Evolutionary conservation across 805 yeast species (phyloP).

Genomic region (Myxozyma vanderwaltii): DNA sequence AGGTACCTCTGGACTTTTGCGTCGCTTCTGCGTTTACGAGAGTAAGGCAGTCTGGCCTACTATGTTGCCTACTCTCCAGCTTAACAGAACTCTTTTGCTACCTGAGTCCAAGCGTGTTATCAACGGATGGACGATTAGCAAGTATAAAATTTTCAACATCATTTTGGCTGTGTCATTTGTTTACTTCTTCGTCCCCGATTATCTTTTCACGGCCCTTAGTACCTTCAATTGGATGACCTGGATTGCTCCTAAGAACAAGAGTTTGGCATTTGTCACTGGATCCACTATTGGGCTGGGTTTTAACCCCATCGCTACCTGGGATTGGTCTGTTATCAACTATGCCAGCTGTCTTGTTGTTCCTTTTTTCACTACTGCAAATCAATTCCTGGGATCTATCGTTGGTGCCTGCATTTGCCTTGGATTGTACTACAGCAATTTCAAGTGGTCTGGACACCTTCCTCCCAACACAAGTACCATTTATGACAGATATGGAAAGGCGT

Average conservation of each 20-base stretch:
- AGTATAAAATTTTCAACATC: slow-evolving; percentile 52
- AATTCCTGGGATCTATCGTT: slow-evolving; percentile 44
- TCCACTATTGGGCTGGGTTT: slow-evolving; percentile 61
- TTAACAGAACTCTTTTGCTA: slow-evolving; percentile 19
- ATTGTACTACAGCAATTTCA: slow-evolving; percentile 53
- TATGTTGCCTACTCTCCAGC: slow-evolving; percentile 55
- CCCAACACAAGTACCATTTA: slow-evolving; percentile 51
- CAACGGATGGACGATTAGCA: slow-evolving; percentile 62
- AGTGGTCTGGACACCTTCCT: slow-evolving; percentile 48
- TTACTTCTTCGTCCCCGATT: slow-evolving; percentile 66
- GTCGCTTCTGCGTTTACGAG: slow-evolving; percentile 60
- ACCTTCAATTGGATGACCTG: slow-evolving; percentile 63
- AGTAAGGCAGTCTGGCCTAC: slow-evolving; percentile 67
- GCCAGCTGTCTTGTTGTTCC: slow-evolving; percentile 42
- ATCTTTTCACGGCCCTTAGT: slow-evolving; percentile 60
- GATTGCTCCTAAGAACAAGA: slow-evolving; percentile 59
- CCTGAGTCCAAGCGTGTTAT: slow-evolving; percentile 41
- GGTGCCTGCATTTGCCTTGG: slow-evolving; percentile 58
- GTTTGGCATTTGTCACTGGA: slow-evolving; percentile 69
- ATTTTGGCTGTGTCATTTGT: slow-evolving; percentile 48
- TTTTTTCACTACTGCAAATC: slow-evolving; percentile 50
- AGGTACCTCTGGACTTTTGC: slow-evolving; percentile 66
- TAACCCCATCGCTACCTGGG: slow-evolving; percentile 65
- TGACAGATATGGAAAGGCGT: slow-evolving; percentile 39
- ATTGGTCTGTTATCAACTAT: slow-evolving; percentile 58